phyloP scores from a whole-genome alignment of 352 stramenopile species.

The Globisporangium mamillatum region DNA sequence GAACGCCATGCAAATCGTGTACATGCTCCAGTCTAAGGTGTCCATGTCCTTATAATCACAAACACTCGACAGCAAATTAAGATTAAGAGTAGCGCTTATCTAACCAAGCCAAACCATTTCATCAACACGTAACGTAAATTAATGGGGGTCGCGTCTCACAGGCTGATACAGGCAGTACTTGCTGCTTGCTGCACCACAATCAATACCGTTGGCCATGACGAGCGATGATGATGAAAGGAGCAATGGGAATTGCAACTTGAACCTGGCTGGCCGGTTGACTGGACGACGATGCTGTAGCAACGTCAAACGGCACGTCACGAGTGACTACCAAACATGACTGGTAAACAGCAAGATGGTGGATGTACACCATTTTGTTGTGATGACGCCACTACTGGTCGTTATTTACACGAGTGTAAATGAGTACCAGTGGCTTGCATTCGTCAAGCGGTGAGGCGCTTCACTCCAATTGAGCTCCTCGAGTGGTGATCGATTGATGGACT shows the following conservation, averaged over 20 bases:
- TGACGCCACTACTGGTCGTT: neutral
- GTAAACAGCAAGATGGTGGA: neutral
- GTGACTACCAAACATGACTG: neutral
- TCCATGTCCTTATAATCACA: constrained; percentile 14
- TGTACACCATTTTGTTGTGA: neutral
- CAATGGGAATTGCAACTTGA: neutral
- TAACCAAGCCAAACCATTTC: neutral
- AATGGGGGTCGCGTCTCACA: neutral
- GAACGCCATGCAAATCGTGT: constrained; percentile 51
- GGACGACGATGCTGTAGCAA: neutral
- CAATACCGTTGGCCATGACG: neutral
- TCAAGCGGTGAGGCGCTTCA: neutral
- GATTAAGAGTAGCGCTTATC: neutral
- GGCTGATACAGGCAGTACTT: neutral
- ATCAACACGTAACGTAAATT: neutral
- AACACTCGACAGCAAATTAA: neutral
- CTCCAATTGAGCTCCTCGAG: neutral
- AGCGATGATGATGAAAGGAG: no score
- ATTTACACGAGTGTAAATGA: neutral
- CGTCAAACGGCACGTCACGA: neutral
- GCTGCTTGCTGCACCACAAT: neutral
- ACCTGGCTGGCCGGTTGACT: neutral
- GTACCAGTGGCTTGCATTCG: no score
- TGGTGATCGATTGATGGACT: neutral
- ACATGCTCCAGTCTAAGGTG: constrained; percentile 36